Conservation (phyloP, 2,329 filamentous ascomycete genomes). For the Meredithiella fracta region DNA sequence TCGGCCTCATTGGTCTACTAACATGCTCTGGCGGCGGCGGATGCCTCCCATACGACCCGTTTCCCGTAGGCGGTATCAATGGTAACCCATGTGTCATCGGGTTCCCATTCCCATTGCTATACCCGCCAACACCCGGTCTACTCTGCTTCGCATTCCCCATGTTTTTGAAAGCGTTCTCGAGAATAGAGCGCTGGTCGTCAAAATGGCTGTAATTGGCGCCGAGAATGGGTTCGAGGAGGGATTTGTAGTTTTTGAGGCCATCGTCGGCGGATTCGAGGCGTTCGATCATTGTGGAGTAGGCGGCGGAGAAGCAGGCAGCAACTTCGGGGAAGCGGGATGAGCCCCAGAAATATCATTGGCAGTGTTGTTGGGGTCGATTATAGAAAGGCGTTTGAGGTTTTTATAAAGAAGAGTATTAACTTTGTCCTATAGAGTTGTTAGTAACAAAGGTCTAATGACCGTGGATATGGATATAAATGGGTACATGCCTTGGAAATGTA, state of each 20-base stretch:
- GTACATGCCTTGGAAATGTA: conserved; percentile 57
- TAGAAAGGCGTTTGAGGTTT: conserved; percentile 55
- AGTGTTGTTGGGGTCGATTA: conserved; percentile 78
- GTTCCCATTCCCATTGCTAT: neutral
- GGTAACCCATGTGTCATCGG: conserved; percentile 1
- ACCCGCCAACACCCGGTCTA: neutral
- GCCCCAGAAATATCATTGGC: conserved; percentile 84
- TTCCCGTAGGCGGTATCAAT: conserved; percentile 4
- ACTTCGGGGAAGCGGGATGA: conserved; percentile 56
- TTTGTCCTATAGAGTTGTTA: conserved; percentile 23
- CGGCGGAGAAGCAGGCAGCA: conserved; percentile 50
- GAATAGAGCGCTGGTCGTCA: conserved; percentile 12
- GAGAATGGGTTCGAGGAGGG: conserved; percentile 14
- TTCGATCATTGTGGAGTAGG: conserved; percentile 38
- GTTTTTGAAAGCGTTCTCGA: conserved; percentile 8
- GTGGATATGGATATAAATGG: neutral
- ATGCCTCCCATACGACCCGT: conserved; percentile 2
- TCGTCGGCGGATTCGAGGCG: conserved; percentile 37
- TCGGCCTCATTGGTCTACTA: neutral
- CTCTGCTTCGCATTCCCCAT: neutral
- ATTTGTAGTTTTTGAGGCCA: conserved; percentile 10
- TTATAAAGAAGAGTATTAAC: conserved; percentile 36
- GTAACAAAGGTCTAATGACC: neutral
- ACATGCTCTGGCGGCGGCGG: conserved; percentile 9
- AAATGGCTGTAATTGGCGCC: conserved; percentile 16